A percentile compares a stretch with the other conserved stretches of the same genome.
phyloP scores from a whole-genome alignment of 805 yeast genomes.

The Pichia thaimueangensis region DNA sequence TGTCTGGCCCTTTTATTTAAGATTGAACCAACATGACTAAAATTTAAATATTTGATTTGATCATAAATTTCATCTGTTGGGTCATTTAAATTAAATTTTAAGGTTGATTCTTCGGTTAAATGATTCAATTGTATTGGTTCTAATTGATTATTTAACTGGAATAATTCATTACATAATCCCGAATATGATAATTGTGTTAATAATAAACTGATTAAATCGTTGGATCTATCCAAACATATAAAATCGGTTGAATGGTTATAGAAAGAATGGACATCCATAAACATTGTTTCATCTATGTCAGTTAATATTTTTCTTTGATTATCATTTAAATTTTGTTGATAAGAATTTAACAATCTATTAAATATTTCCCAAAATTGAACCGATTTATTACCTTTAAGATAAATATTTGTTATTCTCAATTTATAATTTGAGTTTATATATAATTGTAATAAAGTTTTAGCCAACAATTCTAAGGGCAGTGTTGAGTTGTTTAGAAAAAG shows the following conservation, averaged over 20 bases:
- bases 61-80: slow-evolving; percentile 42
- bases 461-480: slow-evolving; percentile 40
- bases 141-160: slow-evolving; percentile 33
- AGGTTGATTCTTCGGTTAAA: not conserved
- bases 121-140: not conserved
- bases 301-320: slow-evolving; percentile 29
- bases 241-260: slow-evolving; percentile 52
- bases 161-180: slow-evolving; percentile 74
- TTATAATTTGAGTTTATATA: slow-evolving; percentile 34
- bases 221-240: slow-evolving; percentile 69
- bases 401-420: slow-evolving; percentile 47
- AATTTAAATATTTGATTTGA: slow-evolving; percentile 58
- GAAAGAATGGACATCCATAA: slow-evolving; percentile 30
- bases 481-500: slow-evolving; percentile 26
- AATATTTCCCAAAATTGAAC: slow-evolving; percentile 40
- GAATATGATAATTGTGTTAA: slow-evolving; percentile 73
- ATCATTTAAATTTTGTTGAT: slow-evolving; percentile 27
- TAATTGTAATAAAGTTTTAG: slow-evolving; percentile 43
- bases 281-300: slow-evolving; percentile 31
- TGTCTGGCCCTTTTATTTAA: slow-evolving; percentile 65
- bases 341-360: slow-evolving; percentile 26
- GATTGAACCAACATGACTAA: slow-evolving; percentile 69
- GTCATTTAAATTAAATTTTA: slow-evolving; percentile 25
- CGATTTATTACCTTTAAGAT: slow-evolving; percentile 56
- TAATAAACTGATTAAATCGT: slow-evolving; percentile 67